Conservation (phyloP, 2,329 filamentous ascomycete species). For the Aspergillus sp. region DNA sequence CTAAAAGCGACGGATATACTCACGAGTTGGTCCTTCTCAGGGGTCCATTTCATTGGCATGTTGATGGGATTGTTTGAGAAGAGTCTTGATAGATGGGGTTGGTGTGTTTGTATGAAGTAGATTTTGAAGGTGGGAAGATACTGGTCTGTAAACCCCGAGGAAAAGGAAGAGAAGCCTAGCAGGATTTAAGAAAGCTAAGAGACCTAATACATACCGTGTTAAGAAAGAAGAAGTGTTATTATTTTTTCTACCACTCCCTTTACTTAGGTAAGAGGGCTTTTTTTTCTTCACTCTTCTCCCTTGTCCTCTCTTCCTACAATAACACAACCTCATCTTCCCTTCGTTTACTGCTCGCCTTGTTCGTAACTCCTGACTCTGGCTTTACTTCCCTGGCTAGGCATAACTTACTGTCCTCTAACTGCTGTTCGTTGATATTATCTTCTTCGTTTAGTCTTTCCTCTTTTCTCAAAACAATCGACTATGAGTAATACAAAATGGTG, state of each 20-base stretch:
- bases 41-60: conserved; percentile 40
- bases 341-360: not conserved
- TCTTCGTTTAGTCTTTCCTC: not conserved
- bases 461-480: not conserved
- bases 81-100: not conserved
- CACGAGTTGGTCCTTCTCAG: conserved; percentile 39
- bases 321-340: not conserved
- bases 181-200: not conserved
- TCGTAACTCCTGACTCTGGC: too few species aligned
- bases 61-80: not conserved
- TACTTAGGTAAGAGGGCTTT: not conserved
- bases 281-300: not conserved
- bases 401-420: too few species aligned
- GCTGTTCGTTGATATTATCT: too few species aligned
- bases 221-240: not conserved
- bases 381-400: too few species aligned
- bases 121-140: not conserved
- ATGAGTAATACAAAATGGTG: conserved; percentile 23
- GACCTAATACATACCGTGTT: not conserved
- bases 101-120: not conserved
- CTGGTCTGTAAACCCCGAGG: not conserved
- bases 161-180: not conserved
- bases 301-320: not conserved
- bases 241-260: not conserved
- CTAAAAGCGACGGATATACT: not conserved